A percentile compares a stretch with the other conserved stretches of the same genome.
These are phyloP conservation scores for Lactarius quietus DNA, from an alignment of 768 basidiomycete species.

Conservation along the genomic window DNA sequence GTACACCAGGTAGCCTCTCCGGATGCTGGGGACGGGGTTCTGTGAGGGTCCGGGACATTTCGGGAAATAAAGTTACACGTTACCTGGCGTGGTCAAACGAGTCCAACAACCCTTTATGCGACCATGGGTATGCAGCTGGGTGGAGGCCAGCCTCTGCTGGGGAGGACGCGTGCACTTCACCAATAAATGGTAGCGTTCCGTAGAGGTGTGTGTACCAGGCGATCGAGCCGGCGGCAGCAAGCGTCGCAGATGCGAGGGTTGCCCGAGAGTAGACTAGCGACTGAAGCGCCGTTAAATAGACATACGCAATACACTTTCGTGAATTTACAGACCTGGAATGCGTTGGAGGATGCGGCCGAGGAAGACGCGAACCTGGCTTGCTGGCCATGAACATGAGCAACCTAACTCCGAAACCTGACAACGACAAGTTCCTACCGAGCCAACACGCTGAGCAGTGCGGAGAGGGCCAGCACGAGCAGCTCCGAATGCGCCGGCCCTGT, in stretches of 20 bases:
- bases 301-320: not conserved
- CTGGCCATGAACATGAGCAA: conserved; percentile 31
- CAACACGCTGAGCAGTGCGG: conserved; percentile 43
- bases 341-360: conserved; percentile 48
- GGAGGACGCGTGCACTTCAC: conserved; percentile 89
- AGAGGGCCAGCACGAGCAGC: conserved; percentile 44
- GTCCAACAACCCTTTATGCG: conserved; percentile 83
- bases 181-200: conserved; percentile 83
- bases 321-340: conserved; percentile 56
- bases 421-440: conserved; percentile 42
- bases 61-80: conserved; percentile 30
- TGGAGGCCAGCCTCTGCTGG: conserved; percentile 95
- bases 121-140: conserved; percentile 82
- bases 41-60: conserved; percentile 16
- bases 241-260: conserved; percentile 69
- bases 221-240: conserved; percentile 81
- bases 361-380: conserved; percentile 75
- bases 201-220: conserved; percentile 97
- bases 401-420: conserved; percentile 17
- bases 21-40: conserved; percentile 57
- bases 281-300: conserved; percentile 36
- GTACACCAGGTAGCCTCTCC: conserved; percentile 95
- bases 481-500: conserved; percentile 48
- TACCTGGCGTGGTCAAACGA: conserved; percentile 97
- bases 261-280: conserved; percentile 66